Evolutionary conservation across 768 basidiomycete genomes (phyloP).

Genomic region (Hericium alpestre): DNA sequence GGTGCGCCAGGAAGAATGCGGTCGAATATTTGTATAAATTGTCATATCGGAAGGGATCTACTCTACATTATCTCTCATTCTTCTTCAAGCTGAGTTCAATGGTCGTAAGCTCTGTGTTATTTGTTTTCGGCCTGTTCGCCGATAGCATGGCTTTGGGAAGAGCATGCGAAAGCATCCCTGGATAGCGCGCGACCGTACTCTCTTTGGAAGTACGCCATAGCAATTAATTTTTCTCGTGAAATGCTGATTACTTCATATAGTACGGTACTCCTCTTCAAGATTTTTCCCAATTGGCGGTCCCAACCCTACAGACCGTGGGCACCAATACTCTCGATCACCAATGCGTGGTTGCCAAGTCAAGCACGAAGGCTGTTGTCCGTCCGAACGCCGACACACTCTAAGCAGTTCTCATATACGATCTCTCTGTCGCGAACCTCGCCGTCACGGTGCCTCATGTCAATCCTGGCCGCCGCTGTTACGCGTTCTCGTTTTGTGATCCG

Average conservation of each 20-base stretch:
- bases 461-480: neutral
- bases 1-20: no score
- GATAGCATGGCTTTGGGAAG: no score
- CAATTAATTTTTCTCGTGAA: neutral
- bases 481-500: neutral
- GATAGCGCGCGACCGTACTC: neutral
- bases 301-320: neutral
- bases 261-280: neutral
- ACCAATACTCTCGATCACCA: neutral
- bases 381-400: neutral
- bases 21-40: no score
- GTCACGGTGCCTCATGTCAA: neutral
- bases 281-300: neutral
- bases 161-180: no score
- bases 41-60: no score
- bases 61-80: no score
- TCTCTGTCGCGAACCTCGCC: neutral
- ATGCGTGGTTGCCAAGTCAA: neutral
- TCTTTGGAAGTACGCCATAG: neutral
- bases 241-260: neutral
- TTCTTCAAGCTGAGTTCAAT: no score
- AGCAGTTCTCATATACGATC: neutral
- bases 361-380: neutral
- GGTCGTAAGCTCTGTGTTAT: no score
- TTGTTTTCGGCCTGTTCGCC: no score